Conservation (phyloP, 2,329 filamentous ascomycete genomes). For the Talaromyces funiculosus region DNA sequence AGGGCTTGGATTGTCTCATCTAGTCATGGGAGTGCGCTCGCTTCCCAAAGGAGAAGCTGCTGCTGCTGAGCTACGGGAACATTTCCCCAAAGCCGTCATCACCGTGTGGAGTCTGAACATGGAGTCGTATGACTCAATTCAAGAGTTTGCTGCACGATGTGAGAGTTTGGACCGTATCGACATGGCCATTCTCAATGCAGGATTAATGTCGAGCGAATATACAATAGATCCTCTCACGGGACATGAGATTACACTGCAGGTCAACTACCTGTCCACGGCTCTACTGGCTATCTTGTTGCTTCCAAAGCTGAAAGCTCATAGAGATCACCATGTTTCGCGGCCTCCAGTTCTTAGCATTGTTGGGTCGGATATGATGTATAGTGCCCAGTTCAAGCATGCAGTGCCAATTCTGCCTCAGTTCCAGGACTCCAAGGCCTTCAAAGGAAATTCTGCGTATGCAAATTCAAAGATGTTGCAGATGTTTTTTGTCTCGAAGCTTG, state of each 20-base stretch:
- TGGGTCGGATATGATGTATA: no score
- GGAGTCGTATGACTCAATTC: not conserved
- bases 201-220: not conserved
- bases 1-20: not conserved
- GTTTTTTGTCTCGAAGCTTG: not conserved
- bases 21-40: not conserved
- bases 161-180: not conserved
- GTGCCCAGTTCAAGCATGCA: not conserved
- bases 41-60: not conserved
- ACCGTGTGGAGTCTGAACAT: not conserved
- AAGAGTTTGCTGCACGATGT: not conserved
- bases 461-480: not conserved
- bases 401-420: not conserved
- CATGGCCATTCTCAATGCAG: not conserved
- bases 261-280: not conserved
- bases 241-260: not conserved
- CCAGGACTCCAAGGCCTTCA: no score
- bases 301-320: not conserved
- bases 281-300: not conserved
- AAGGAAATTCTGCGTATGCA: not conserved
- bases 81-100: not conserved
- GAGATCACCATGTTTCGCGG: no score
- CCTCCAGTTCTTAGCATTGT: no score
- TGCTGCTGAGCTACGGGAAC: not conserved
- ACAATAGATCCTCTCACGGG: not conserved